Base-by-base conservation (phyloP, 768 basidiomycete species). In the Coprinopsis marcescibilis region DNA sequence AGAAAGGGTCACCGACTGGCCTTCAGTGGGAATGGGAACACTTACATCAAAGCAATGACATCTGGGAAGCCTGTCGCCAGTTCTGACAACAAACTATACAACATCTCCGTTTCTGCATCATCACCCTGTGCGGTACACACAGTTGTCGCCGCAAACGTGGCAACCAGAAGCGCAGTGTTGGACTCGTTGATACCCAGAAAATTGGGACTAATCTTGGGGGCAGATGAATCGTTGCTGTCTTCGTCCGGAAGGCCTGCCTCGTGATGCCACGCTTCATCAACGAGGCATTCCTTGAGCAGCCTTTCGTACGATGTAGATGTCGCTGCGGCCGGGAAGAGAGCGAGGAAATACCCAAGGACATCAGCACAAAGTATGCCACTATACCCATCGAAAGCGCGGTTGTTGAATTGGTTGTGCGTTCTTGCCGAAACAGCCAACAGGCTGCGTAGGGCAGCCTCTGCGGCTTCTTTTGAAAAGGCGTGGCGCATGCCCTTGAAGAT, bases 401-500 rank as follows among this genome's bases (percentile, higher is more conserved):
- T 60, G 15, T 53, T 51, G 12, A 62, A 65, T 27, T 43, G 57
- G 41, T 54, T 55, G 35, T 68, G 58, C 15, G 73, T 66, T 17
- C 70, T 66, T 42, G 79, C 71, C 26, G 85, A 84, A 30, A 86
- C 75, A 24, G 68, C 63, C 11, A 91, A 67, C 14, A 90, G 66
- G 23, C 73, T 81, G 53, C 83, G 72, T 12, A 92, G 67, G 13
- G 78, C 75, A 3, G 67, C 68, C 52, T 79, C 77, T 1, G 85
- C 81, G 11, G 78, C 72, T 5, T 79, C 77, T 43, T 68, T 77
- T 52, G 89, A 72, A 2, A 72, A 69, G 2, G 79, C 72, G 54
- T 83, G 81, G 20, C 91, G 80, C 46, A 92, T 66, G 32, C 90
- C 91, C 59, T 93, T 92, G 75, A 92, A 89, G 38, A 95, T 78